Evolutionary conservation across 768 basidiomycete species (phyloP), one percentile per base, ranked within the genome.

Genomic region (Leccinum uliginosum): DNA sequence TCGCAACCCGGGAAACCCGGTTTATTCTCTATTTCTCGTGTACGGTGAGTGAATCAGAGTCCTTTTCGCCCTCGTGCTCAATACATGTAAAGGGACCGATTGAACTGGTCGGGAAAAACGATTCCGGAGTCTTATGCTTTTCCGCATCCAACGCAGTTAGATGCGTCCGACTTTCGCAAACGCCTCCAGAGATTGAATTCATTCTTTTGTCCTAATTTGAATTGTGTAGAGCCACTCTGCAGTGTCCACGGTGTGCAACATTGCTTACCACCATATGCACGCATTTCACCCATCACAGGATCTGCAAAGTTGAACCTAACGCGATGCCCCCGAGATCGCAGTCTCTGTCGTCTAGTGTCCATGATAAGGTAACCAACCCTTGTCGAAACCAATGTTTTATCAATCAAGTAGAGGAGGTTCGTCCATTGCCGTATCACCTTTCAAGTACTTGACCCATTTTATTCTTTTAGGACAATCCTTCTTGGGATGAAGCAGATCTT

Each of bases 191-290:
- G 63, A 14, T 61, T 78, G n/a, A 63, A 75, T 3, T 63, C 71
- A 3, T 59, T 75, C 1, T 85, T 85, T 56, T 86, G 84, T 67
- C 73, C 75, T 6, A 83, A 80, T 52, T 56, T 78, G 23, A 81
- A 75, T 52, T 86, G 84, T 55, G 27, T 79, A 1, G 76, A 76
- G 7, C 73, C 76, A 3, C 80, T 78, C 56, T 86, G 84, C 61
- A 62, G 67, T 43, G 72, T 74, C 3, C 84, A 86, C 66, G 61
- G 81, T 82, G 67, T 44, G 77, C 56, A 55, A 14, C 19, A 51
- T 51, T 35, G 21, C 32, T 54, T 12, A 8, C 24, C 19, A 23
- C 14, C 50, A 29, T 45, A 47, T 51, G 51, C 56, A 58, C 43
- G 23, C 59, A 58, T 69, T 60, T 58, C 40, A 54, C 59, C 56